phyloP scores from a whole-genome alignment of 2,329 filamentous ascomycete genomes.

The Paramyrothecium roridum region DNA sequence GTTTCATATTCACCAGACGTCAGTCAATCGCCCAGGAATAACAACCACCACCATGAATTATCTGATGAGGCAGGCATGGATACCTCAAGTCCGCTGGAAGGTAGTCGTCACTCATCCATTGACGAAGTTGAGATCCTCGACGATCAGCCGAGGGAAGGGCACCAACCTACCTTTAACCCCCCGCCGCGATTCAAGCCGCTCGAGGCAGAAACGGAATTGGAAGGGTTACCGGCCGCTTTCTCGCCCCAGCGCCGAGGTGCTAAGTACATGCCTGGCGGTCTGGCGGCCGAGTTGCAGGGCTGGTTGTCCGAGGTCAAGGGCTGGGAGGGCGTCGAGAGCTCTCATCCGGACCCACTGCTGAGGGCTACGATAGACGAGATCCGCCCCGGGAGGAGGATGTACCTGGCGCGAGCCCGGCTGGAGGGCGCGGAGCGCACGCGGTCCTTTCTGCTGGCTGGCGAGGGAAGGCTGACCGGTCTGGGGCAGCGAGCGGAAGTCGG shows the following conservation, averaged over 20 bases:
- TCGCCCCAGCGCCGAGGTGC: slow-evolving; percentile 32
- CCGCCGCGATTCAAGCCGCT: slow-evolving; percentile 36
- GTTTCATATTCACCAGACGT: not conserved
- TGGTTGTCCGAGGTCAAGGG: slow-evolving; percentile 38
- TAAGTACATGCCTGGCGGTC: slow-evolving; percentile 31
- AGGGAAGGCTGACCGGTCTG: slow-evolving; percentile 32
- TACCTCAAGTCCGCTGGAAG: not conserved
- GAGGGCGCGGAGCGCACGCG: slow-evolving; percentile 2
- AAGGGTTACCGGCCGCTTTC: slow-evolving; percentile 24
- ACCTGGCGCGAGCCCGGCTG: slow-evolving; percentile 21
- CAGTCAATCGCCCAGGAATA: not conserved
- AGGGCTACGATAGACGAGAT: slow-evolving; percentile 26
- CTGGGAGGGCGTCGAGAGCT: slow-evolving; percentile 18
- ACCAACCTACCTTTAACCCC: slow-evolving; percentile 34
- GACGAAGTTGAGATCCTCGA: slow-evolving; percentile 9
- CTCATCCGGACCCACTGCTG: slow-evolving; percentile 10
- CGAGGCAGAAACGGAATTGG: slow-evolving; percentile 15
- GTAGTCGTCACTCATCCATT: not conserved
- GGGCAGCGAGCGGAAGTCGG: slow-evolving; percentile 21
- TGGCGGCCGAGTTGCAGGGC: slow-evolving; percentile 35
- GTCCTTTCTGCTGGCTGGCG: slow-evolving; percentile 32
- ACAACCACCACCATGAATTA: too few species aligned
- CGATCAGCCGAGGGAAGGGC: slow-evolving; percentile 6
- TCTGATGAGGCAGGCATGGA: too few species aligned
- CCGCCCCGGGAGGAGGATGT: slow-evolving; percentile 28